Base-by-base conservation (phyloP, 2,329 filamentous ascomycete species). In the Calonectria fujianensis region DNA sequence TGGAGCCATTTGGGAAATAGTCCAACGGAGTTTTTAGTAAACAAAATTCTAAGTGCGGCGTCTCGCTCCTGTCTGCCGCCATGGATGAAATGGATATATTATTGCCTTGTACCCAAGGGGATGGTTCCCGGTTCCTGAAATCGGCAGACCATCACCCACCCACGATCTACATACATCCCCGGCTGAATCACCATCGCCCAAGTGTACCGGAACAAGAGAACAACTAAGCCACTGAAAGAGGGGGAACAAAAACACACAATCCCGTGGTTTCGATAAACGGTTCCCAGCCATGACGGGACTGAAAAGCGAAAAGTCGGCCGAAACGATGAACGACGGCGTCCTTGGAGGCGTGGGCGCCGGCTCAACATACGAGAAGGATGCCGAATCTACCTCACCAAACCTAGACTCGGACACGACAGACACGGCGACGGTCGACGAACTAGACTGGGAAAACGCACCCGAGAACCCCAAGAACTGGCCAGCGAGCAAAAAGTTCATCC, bases 401-500 rank as follows among this genome's bases (percentile, higher is more conserved):
- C 76, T 76, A 16, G 69, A 67, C 14, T 14, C 35, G 1, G 68
- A 63, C 5, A 31, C 20, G 2, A 31, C 31, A 3, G 67, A 61
- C 1, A 24, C 24, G 3, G 4, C 65, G 18, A 14, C 73, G 66
- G 9, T 29, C 20, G 57, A 63, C 24, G 77, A 71, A 20, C 14
- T 78, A 59, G 76, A 80, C 11, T 88, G 87, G 86, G 79, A 84
- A 1, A 76, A 77, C 0, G 87, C 88, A 51, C 81, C 83, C 0
- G 79, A 84, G n/a, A 91, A 91, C 73, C 89, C 88, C 0, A 86
- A 85, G 74, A 91, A 91, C 78, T 91, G 89, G 89, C 81, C 88
- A 0, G 72, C 78, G 2, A 79, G 81, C 77, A 86, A 83, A 71
- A 87, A 90, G 77, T 79, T 82, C 51, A 32, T 85, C 32, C 85